phyloP scores from a whole-genome alignment of 2,329 filamentous ascomycete species.

The Alternaria sp. region DNA sequence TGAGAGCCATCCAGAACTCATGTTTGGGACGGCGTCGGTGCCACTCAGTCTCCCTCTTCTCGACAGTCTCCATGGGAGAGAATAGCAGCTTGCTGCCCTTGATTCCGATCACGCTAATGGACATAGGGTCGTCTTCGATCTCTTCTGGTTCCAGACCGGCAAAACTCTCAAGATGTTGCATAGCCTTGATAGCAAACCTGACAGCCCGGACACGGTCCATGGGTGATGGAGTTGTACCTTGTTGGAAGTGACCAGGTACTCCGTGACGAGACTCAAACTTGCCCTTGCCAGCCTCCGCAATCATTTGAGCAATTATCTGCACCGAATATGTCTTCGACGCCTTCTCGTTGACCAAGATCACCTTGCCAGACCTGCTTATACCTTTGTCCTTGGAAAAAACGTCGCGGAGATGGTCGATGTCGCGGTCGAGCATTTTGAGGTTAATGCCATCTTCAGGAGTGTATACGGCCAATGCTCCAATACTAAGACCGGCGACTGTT shows the following conservation, averaged over 20 bases:
- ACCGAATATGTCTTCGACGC: slow-evolving; percentile 89
- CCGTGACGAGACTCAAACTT: slow-evolving; percentile 92
- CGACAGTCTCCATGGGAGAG: slow-evolving; percentile 78
- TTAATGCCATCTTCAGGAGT: slow-evolving; percentile 96
- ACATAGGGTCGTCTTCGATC: slow-evolving; percentile 77
- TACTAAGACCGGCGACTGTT: slow-evolving; percentile 86
- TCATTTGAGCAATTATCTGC: slow-evolving; percentile 93
- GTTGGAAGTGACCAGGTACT: slow-evolving; percentile 56
- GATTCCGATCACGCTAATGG: slow-evolving; percentile 86
- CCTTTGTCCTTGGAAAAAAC: slow-evolving; percentile 87
- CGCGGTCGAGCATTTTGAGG: slow-evolving; percentile 88
- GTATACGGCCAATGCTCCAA: slow-evolving; percentile 92
- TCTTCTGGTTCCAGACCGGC: slow-evolving; percentile 69
- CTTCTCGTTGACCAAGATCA: slow-evolving; percentile 97
- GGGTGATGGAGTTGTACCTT: slow-evolving; percentile 70
- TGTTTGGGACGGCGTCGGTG: slow-evolving; percentile 81
- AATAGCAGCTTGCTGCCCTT: slow-evolving; percentile 91
- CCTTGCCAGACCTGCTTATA: slow-evolving; percentile 86
- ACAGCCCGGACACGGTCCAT: slow-evolving; percentile 97
- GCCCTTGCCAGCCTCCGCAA: slow-evolving; percentile 89
- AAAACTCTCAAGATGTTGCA: slow-evolving; percentile 86
- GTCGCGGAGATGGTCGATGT: slow-evolving; percentile 87
- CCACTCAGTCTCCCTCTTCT: slow-evolving; percentile 90
- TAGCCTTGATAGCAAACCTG: slow-evolving; percentile 89
- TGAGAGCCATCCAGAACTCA: slow-evolving; percentile 85